Evolutionary conservation across 179 eudicot genomes (phyloP).

Genomic region (Patellifolia procumbens): DNA sequence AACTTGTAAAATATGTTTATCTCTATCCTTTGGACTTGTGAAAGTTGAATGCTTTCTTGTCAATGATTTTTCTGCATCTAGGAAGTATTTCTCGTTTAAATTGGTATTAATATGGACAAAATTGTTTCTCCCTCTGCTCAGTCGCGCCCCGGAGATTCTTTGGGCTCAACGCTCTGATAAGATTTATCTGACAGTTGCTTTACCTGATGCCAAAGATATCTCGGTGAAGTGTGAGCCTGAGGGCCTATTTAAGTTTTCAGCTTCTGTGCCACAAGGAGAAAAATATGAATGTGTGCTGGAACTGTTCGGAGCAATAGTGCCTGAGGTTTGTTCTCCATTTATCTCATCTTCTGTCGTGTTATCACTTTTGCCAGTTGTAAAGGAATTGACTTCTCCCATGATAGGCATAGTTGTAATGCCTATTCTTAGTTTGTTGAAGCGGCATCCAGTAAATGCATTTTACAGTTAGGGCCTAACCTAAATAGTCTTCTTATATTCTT

Average conservation of each 20-base stretch:
- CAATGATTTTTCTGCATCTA: neutral
- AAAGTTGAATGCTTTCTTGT: neutral
- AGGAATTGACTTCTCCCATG: neutral
- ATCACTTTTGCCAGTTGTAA: neutral
- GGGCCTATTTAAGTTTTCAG: slow-evolving; percentile 69
- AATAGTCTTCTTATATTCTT: neutral
- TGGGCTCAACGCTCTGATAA: slow-evolving; percentile 88
- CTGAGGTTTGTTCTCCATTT: slow-evolving; percentile 54
- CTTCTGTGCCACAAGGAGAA: slow-evolving; percentile 59
- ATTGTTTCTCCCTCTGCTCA: slow-evolving; percentile 27
- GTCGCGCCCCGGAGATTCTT: slow-evolving; percentile 73
- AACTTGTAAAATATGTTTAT: neutral
- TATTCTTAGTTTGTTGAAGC: neutral
- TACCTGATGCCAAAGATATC: slow-evolving; percentile 82
- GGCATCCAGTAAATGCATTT: neutral
- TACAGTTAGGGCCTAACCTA: neutral
- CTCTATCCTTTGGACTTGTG: neutral
- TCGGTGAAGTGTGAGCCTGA: slow-evolving; percentile 69
- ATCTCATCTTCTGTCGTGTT: slow-evolving; percentile 3
- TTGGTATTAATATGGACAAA: neutral
- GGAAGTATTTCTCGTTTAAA: neutral
- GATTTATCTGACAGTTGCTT: slow-evolving; percentile 65
- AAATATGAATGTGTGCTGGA: slow-evolving; percentile 59
- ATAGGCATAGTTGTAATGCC: neutral
- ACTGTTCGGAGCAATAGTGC: slow-evolving; percentile 60